Conservation (phyloP, 2,329 filamentous ascomycete species). For the Cadophora gregata region DNA sequence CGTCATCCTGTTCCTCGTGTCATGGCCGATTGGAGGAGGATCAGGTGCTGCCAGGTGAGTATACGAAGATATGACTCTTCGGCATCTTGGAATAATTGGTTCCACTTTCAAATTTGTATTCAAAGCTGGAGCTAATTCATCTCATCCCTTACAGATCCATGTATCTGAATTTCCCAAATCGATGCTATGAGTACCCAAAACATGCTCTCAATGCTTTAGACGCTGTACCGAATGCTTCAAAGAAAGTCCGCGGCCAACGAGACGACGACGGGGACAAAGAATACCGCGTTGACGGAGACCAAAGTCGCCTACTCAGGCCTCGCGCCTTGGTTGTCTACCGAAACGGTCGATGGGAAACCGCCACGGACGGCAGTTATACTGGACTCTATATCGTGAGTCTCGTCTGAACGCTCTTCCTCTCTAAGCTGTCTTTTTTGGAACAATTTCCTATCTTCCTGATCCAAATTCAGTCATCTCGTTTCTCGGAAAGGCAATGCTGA, state of each 20-base stretch:
- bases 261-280: conserved; percentile 5
- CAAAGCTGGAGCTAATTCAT: background rate
- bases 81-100: background rate
- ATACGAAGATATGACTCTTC: background rate
- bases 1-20: background rate
- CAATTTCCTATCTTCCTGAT: background rate
- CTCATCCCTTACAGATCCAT: background rate
- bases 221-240: conserved; percentile 2
- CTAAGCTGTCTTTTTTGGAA: background rate
- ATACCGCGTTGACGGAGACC: background rate
- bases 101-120: background rate
- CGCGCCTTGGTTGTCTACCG: conserved; percentile 9
- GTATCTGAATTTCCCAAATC: conserved; percentile 3
- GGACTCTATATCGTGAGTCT: conserved; percentile 7
- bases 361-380: conserved; percentile 2
- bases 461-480: background rate
- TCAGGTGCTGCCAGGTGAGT: conserved; percentile 1
- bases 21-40: background rate
- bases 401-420: background rate
- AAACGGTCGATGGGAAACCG: conserved; percentile 2
- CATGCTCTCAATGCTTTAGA: conserved; percentile 11
- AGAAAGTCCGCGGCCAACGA: background rate
- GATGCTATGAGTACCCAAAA: conserved; percentile 11
- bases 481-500: background rate
- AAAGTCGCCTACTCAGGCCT: conserved; percentile 7